Evolutionary conservation across 1,139 yeast genomes (phyloP).

Genomic region (Barnettozyma hawaiiensis): DNA sequence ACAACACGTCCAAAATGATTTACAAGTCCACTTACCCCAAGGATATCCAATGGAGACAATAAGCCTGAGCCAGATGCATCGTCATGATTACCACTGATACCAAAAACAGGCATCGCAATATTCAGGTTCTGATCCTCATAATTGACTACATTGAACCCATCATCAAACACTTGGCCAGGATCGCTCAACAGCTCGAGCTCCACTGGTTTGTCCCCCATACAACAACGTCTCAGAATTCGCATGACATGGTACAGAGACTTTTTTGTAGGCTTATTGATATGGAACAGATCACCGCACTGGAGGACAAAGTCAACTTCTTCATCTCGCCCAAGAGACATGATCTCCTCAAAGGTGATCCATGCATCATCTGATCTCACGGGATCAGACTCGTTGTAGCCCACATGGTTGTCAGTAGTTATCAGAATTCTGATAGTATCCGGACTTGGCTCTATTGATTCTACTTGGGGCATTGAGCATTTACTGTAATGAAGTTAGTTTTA

Average conservation of each 20-base stretch:
- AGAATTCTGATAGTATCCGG: slow-evolving; percentile 68
- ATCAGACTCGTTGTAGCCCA: slow-evolving; percentile 86
- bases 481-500: too few species aligned
- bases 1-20: slow-evolving; percentile 86
- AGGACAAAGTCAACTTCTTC: slow-evolving; percentile 82
- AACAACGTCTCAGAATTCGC: slow-evolving; percentile 60
- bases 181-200: slow-evolving; percentile 82
- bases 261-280: slow-evolving; percentile 81
- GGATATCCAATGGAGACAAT: slow-evolving; percentile 81
- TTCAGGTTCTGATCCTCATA: slow-evolving; percentile 89
- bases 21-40: slow-evolving; percentile 75
- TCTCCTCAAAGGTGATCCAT: slow-evolving; percentile 81
- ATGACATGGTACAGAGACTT: slow-evolving; percentile 83
- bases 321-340: slow-evolving; percentile 61
- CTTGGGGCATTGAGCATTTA: slow-evolving; percentile 41
- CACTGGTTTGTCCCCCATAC: slow-evolving; percentile 86
- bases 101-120: slow-evolving; percentile 87
- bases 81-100: slow-evolving; percentile 94
- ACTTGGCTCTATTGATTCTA: slow-evolving; percentile 36
- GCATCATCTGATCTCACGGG: slow-evolving; percentile 90
- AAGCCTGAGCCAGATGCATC: slow-evolving; percentile 89
- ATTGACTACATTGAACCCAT: slow-evolving; percentile 63
- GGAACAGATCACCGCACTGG: slow-evolving; percentile 93
- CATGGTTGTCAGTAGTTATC: slow-evolving; percentile 93
- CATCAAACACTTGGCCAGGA: slow-evolving; percentile 55